Percentiles rank a stretch among this genome's conserved stretches.
Conservation (phyloP, 2,329 filamentous ascomycete species). For the Arthrobotrys musiformis region DNA sequence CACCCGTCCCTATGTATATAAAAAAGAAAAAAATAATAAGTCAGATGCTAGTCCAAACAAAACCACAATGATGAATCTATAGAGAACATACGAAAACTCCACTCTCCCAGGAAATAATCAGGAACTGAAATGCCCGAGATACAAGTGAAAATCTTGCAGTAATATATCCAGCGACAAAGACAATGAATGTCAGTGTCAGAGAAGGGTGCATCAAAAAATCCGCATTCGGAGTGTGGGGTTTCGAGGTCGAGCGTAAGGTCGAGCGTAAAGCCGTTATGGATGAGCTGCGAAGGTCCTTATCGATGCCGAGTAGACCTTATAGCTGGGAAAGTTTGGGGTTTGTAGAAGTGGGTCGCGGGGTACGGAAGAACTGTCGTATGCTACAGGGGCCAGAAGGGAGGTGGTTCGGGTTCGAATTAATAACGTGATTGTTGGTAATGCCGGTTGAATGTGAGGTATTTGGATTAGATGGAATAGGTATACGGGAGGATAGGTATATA, state of each 20-base stretch:
- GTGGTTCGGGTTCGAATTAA: background rate
- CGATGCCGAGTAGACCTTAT: background rate
- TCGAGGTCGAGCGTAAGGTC: background rate
- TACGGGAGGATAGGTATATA: constrained; percentile 42
- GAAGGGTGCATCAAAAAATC: constrained; percentile 53
- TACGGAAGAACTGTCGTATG: constrained; percentile 10
- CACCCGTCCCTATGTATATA: constrained; percentile 74
- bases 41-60: constrained; percentile 41
- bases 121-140: constrained; percentile 94
- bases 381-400: background rate
- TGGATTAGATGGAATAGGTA: background rate
- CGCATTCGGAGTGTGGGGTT: constrained; percentile 34
- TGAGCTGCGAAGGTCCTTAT: background rate
- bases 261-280: background rate
- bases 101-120: constrained; percentile 98
- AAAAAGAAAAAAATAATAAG: constrained; percentile 28
- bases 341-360: constrained; percentile 1
- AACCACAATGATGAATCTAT: background rate
- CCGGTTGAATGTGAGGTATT: background rate
- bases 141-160: constrained; percentile 99
- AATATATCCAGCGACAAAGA: constrained; percentile 99
- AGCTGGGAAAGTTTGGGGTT: background rate
- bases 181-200: constrained; percentile 57
- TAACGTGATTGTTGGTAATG: background rate
- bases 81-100: constrained; percentile 81